Percentiles rank a stretch among this genome's conserved stretches.
These are phyloP conservation scores for Eucalyptus globulus DNA, from an alignment of 345 rosid species.

Conservation along the genomic window DNA sequence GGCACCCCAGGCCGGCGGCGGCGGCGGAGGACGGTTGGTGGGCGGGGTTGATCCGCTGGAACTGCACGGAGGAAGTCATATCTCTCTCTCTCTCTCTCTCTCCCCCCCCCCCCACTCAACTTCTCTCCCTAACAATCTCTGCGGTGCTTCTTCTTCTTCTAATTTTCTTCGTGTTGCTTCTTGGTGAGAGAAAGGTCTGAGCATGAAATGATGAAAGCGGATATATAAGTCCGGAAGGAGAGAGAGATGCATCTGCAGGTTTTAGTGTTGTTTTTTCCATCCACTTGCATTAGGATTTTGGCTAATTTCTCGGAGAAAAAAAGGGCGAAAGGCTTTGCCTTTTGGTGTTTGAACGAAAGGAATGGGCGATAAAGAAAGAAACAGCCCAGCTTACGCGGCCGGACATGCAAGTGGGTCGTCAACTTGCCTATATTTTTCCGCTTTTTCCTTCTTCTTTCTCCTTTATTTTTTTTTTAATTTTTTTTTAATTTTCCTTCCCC, in stretches of 20 bases:
- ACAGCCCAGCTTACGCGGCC: constrained; percentile 17
- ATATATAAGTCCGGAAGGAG: neutral
- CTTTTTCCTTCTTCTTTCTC: neutral
- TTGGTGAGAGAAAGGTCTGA: neutral
- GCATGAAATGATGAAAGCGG: neutral
- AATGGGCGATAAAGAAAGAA: neutral
- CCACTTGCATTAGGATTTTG: constrained; percentile 39
- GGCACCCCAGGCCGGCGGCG: neutral
- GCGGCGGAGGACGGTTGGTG: constrained; percentile 9
- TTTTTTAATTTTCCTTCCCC: neutral
- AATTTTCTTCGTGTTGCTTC: neutral
- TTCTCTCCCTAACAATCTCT: neutral
- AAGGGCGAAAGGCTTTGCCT: neutral
- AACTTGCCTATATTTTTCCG: neutral
- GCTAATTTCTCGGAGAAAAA: constrained; percentile 1
- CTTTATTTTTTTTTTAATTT: neutral
- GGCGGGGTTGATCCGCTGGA: constrained; percentile 38
- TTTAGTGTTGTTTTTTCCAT: neutral
- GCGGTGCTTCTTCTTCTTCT: neutral
- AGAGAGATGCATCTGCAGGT: neutral
- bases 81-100: neutral
- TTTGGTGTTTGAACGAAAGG: neutral
- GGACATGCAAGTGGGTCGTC: constrained; percentile 3
- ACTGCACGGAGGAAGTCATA: constrained; percentile 61
- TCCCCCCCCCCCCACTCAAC: neutral